These are phyloP conservation scores for Selenicereus undatus DNA, from an alignment of 148 eudicot genomes.

Conservation along the genomic window DNA sequence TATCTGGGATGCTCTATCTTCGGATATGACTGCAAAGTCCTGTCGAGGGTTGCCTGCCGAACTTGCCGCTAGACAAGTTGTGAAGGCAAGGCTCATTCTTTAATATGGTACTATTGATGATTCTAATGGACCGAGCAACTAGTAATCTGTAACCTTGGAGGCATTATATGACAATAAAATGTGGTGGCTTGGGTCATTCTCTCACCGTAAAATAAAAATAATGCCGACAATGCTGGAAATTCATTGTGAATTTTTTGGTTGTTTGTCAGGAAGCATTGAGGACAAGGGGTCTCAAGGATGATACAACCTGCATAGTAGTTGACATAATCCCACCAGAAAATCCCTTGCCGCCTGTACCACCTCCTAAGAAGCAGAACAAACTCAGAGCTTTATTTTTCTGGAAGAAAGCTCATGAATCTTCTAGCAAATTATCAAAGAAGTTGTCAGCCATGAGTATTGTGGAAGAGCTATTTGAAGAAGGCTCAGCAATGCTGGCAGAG, in stretches of 20 bases:
- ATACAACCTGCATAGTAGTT: constrained; percentile 83
- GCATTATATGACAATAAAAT: neutral
- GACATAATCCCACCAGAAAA: constrained; percentile 77
- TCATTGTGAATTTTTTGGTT: neutral
- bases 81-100: constrained; percentile 43
- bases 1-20: constrained; percentile 84
- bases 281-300: constrained; percentile 78
- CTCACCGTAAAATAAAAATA: too few species aligned
- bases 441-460: constrained; percentile 69
- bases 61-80: constrained; percentile 83
- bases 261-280: constrained; percentile 63
- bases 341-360: constrained; percentile 36
- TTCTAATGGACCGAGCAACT: neutral
- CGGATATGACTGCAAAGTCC: constrained; percentile 73
- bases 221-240: neutral
- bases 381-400: constrained; percentile 54
- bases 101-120: neutral
- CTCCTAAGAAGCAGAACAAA: constrained; percentile 53
- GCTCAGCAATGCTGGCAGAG: constrained; percentile 91
- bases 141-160: neutral
- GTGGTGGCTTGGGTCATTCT: neutral
- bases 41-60: constrained; percentile 91
- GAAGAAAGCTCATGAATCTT: constrained; percentile 45
- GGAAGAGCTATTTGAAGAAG: constrained; percentile 93
- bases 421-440: constrained; percentile 56